phyloP scores from a whole-genome alignment of 306 rosid genomes.

The Lotus japonicus region DNA sequence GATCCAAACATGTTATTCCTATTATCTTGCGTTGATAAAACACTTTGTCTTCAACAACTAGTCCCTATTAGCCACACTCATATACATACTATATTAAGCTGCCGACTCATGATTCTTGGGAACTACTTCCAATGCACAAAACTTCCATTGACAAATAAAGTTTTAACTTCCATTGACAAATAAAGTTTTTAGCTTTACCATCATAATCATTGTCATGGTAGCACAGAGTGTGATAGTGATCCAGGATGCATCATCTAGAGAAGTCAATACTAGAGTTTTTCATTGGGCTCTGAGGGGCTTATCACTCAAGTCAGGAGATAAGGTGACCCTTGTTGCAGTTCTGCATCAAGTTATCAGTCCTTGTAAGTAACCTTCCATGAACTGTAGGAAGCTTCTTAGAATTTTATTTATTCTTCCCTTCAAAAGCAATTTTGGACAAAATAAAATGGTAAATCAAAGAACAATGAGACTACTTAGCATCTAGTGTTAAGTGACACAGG shows the following conservation, averaged over 20 bases:
- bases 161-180: not conserved
- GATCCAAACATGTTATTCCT: no score
- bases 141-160: not conserved
- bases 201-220: slow-evolving; percentile 15
- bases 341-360: slow-evolving; percentile 60
- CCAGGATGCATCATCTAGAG: slow-evolving; percentile 51
- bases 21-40: not conserved
- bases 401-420: not conserved
- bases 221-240: slow-evolving; percentile 56
- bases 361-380: slow-evolving; percentile 46
- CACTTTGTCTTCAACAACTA: not conserved
- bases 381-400: slow-evolving; percentile 27
- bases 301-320: slow-evolving; percentile 51
- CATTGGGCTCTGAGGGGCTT: slow-evolving; percentile 41
- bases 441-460: not conserved
- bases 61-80: not conserved
- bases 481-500: no score
- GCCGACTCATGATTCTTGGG: not conserved
- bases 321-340: slow-evolving; percentile 51
- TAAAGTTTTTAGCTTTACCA: no score
- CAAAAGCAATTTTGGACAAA: not conserved
- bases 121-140: not conserved
- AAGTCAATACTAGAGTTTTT: slow-evolving; percentile 37
- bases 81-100: slow-evolving; percentile 6
- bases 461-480: not conserved